Conservation (phyloP, 192 early-diverging fungal species). For the Coemansia sp. region DNA sequence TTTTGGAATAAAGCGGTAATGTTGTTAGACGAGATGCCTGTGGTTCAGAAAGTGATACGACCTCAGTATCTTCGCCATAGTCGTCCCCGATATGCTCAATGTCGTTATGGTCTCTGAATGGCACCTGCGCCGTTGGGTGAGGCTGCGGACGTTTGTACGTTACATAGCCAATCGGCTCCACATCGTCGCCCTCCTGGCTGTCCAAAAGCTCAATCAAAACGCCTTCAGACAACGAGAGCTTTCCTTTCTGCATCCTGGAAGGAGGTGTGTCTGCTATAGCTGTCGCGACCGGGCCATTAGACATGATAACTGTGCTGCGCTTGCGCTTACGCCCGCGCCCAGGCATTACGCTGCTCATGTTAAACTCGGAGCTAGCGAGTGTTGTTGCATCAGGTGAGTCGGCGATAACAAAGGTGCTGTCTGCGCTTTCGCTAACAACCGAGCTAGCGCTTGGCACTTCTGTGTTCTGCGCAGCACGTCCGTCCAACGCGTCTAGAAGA, state of each 20-base stretch:
- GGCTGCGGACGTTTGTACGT: not conserved
- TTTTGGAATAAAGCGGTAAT: too few species aligned
- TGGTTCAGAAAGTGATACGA: too few species aligned
- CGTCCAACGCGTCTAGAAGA: not conserved
- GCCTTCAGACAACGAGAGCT: not conserved
- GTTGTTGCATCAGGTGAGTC: not conserved
- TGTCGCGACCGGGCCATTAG: not conserved
- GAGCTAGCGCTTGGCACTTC: not conserved
- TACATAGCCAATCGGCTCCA: not conserved
- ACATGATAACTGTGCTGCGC: too few species aligned
- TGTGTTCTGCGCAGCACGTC: slow-evolving; percentile 14
- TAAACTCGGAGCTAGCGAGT: not conserved
- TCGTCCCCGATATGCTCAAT: not conserved
- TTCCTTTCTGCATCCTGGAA: not conserved
- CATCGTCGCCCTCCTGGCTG: not conserved
- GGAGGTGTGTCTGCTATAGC: not conserved
- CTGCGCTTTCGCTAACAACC: not conserved
- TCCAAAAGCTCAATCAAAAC: slow-evolving; percentile 1
- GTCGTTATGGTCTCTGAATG: not conserved
- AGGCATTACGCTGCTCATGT: not conserved
- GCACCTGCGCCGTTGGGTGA: not conserved
- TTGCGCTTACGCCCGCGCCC: not conserved
- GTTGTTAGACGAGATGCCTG: too few species aligned
- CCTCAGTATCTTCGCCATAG: not conserved
- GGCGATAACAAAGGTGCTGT: not conserved